phyloP scores from a whole-genome alignment of 768 basidiomycete species.

The Russula brevipes region DNA sequence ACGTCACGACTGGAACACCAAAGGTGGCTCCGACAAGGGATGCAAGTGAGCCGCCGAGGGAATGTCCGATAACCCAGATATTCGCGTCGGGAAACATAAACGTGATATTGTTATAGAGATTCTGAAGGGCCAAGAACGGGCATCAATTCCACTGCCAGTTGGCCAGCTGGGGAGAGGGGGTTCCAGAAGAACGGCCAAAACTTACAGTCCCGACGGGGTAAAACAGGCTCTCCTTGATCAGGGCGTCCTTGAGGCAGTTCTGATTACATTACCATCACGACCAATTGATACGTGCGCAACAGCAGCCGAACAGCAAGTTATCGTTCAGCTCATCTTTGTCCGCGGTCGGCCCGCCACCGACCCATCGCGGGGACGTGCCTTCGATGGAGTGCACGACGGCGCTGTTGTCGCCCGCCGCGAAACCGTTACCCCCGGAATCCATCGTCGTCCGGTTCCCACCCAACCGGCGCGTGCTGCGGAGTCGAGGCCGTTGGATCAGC shows the following conservation, averaged over 20 bases:
- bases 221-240: slow-evolving; percentile 80
- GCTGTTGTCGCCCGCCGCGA: slow-evolving; percentile 75
- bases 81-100: slow-evolving; percentile 85
- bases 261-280: slow-evolving; percentile 88
- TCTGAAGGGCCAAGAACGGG: slow-evolving; percentile 39
- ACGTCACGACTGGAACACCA: slow-evolving; percentile 86
- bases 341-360: slow-evolving; percentile 76
- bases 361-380: slow-evolving; percentile 78
- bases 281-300: slow-evolving; percentile 91
- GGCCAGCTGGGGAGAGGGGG: too few relatives aligned
- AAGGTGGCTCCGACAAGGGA: slow-evolving; percentile 85
- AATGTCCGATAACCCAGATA: slow-evolving; percentile 86
- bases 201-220: slow-evolving; percentile 81
- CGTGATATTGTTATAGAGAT: slow-evolving; percentile 88
- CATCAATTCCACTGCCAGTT: too few relatives aligned
- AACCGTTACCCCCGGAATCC: slow-evolving; percentile 87
- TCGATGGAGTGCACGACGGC: slow-evolving; percentile 88
- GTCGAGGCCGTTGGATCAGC: not conserved
- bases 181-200: not conserved
- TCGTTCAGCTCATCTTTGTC: slow-evolving; percentile 92
- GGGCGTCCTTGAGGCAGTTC: slow-evolving; percentile 70
- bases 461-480: slow-evolving; percentile 65
- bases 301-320: slow-evolving; percentile 93
- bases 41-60: slow-evolving; percentile 82
- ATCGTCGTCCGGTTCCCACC: slow-evolving; percentile 85